These are phyloP conservation scores for Vigna hirtella DNA, from an alignment of 306 rosid species.

Conservation along the genomic window DNA sequence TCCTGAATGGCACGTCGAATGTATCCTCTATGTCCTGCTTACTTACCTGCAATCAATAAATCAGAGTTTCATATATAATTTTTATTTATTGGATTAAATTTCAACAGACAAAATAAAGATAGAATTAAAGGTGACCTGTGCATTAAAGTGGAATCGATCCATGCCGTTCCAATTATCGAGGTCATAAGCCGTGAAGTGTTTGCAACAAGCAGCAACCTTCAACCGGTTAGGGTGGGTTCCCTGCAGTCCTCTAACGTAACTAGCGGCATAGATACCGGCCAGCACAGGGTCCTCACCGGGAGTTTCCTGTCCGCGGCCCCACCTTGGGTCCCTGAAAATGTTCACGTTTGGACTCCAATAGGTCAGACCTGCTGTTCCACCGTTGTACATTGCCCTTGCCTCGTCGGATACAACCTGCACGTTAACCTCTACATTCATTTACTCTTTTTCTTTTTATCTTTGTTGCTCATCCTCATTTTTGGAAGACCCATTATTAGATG, in stretches of 20 bases:
- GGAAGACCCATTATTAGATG: slow-evolving; percentile 12
- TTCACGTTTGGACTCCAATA: slow-evolving; percentile 97
- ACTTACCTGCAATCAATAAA: slow-evolving; percentile 56
- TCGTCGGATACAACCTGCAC: slow-evolving; percentile 89
- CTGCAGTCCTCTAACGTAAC: slow-evolving; percentile 80
- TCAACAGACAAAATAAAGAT: neutral
- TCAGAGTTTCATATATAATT: too few relatives aligned
- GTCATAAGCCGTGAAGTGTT: slow-evolving; percentile 89
- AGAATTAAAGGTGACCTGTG: slow-evolving; percentile 54
- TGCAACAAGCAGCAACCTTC: slow-evolving; percentile 93
- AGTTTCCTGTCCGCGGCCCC: slow-evolving; percentile 98
- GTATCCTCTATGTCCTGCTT: slow-evolving; percentile 92
- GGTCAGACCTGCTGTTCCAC: slow-evolving; percentile 79
- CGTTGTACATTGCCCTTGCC: slow-evolving; percentile 96
- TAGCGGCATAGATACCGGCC: slow-evolving; percentile 79
- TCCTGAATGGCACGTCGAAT: slow-evolving; percentile 84
- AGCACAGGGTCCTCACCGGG: slow-evolving; percentile 95
- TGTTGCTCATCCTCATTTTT: neutral
- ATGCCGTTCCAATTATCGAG: slow-evolving; percentile 92
- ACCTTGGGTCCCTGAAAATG: slow-evolving; percentile 87
- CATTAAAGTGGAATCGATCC: slow-evolving; percentile 91
- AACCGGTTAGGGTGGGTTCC: slow-evolving; percentile 68
- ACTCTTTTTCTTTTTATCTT: neutral
- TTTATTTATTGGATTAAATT: neutral
- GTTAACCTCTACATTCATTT: neutral